A percentile compares a stretch with the other conserved stretches of the same genome.
Conservation (phyloP, 768 basidiomycete genomes). For the Hemileccinum impolitum region DNA sequence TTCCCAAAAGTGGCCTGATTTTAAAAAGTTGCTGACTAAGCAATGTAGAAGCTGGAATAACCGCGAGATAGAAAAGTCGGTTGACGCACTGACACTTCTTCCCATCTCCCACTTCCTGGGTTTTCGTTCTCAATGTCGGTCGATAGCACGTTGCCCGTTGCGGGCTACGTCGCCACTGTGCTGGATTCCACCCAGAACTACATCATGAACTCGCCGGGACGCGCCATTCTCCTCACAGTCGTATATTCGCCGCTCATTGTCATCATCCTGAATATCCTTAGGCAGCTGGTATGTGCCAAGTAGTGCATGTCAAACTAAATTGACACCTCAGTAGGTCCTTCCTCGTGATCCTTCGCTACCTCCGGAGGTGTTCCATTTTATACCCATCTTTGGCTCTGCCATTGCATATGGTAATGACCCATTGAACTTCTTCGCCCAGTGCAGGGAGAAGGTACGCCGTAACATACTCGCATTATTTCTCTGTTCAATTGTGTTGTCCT, state of each 20-base stretch:
- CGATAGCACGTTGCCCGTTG: constrained; percentile 17
- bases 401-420: constrained; percentile 91
- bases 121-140: constrained; percentile 23
- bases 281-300: constrained; percentile 63
- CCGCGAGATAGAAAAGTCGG: constrained; percentile 9
- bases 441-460: constrained; percentile 69
- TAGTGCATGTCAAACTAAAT: neutral
- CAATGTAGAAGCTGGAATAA: neutral
- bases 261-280: constrained; percentile 69
- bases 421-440: constrained; percentile 77
- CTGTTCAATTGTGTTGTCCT: neutral
- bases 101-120: neutral
- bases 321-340: constrained; percentile 45
- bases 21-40: constrained; percentile 25
- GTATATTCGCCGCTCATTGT: constrained; percentile 67
- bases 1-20: no score
- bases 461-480: neutral
- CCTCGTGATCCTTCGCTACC: constrained; percentile 73
- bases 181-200: constrained; percentile 19
- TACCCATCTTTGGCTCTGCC: constrained; percentile 90
- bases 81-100: neutral
- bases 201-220: constrained; percentile 22
- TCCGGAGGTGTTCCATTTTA: constrained; percentile 89
- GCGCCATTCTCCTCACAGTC: constrained; percentile 38
- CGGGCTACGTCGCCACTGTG: constrained; percentile 24